phyloP scores from a whole-genome alignment of 176 grass and related monocot genomes.

The Oropetium thomaeum region DNA sequence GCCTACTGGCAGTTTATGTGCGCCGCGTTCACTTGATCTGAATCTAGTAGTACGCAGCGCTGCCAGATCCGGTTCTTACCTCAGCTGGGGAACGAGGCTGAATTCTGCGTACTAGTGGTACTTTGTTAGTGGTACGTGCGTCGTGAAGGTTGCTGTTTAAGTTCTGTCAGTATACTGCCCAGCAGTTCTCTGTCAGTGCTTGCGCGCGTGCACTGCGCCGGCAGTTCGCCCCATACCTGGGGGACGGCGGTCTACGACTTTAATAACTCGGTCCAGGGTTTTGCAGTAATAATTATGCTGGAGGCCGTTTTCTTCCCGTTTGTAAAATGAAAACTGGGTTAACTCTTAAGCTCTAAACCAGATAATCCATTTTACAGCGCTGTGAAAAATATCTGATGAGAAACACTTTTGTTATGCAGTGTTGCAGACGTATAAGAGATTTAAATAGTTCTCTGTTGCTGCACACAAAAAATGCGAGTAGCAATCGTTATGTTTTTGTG shows the following conservation, averaged over 20 bases:
- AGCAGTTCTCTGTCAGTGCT: background rate
- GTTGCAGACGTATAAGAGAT: background rate
- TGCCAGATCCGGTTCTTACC: conserved; percentile 15
- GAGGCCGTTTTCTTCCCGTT: background rate
- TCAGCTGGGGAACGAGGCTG: no score
- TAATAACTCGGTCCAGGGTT: background rate
- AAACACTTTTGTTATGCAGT: background rate
- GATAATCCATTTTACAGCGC: background rate
- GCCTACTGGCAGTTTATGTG: background rate
- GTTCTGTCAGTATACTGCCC: background rate
- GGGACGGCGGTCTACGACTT: background rate
- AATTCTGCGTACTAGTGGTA: background rate
- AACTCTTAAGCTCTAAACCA: background rate
- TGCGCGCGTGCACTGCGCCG: background rate
- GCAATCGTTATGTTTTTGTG: background rate
- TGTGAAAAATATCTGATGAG: background rate
- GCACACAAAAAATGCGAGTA: background rate
- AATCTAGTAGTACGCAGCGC: background rate
- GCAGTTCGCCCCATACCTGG: conserved; percentile 3
- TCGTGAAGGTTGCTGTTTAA: background rate
- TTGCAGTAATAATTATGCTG: background rate
- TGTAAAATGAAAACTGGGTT: background rate
- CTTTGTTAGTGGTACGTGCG: background rate
- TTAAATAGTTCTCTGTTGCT: background rate
- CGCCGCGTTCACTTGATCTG: conserved; percentile 7